Evolutionary conservation across 495 filamentous ascomycete species (phyloP), one percentile per base, ranked within the genome.

Genomic region (Oidiodendron maius): DNA sequence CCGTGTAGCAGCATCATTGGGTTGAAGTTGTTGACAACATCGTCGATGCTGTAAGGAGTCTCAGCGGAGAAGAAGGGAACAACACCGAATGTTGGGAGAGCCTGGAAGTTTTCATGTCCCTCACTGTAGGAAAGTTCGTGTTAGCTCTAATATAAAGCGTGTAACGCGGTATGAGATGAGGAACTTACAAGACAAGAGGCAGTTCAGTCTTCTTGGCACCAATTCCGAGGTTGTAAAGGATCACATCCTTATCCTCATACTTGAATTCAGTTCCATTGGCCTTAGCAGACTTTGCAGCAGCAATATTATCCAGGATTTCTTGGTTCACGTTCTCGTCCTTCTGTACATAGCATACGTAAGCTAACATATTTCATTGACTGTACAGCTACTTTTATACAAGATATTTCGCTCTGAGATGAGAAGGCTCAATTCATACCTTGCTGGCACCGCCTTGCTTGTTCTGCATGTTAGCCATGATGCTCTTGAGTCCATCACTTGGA

Each of bases 1-100:
- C 93, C 93, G 75, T 98, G 93, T 16, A 98, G 83, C 42, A 98
- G 81, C 91, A 97, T 96, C 94, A 96, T 98, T 53, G 91, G 91
- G 4, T 78, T 86, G 78, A 95, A 98, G 71, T 97, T 88, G 61
- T 89, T 88, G 35, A 97, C 82, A 52, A 98, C 71, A 20, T 95
- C 87, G 52, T 82, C 76, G 55, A 91, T 71, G 71, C 71, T 79
- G 75, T 83, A 98, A 44, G 94, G 89, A 42, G 78, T 72, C 51
- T 82, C 73, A 56, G 90, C 83, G 72, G 86, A 84, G 71, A 98
- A 97, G 63, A 81, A 84, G 15, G 93, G 94, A 62, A 98, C 79
- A 44, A 97, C 94, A 66, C 89, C 93, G 66, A 86, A 98, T 24
- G 91, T 95, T 34, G 93, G 93, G 34, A 98, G 76, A 42, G 84